Evolutionary conservation across 345 rosid genomes (phyloP).

Genomic region (Raphanus sativus): DNA sequence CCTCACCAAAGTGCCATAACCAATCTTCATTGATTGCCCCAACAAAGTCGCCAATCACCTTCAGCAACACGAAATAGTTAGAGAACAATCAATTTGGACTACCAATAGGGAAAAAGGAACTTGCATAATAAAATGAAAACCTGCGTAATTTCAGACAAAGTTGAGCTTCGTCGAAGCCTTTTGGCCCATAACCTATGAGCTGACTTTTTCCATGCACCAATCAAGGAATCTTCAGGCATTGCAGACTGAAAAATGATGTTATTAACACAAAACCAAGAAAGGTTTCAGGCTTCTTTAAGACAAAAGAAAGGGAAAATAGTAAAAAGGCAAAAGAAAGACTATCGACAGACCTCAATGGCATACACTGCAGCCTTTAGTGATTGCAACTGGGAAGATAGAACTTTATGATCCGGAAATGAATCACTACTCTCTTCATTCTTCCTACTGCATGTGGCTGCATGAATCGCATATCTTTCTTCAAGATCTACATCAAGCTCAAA

Average conservation of each 20-base stretch:
- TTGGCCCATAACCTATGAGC: conserved; percentile 94
- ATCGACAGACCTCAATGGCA: conserved; percentile 79
- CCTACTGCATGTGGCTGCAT: conserved; percentile 80
- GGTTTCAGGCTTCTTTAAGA: background rate
- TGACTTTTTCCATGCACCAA: conserved; percentile 94
- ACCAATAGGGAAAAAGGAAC: background rate
- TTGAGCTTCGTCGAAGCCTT: conserved; percentile 85
- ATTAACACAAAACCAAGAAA: background rate
- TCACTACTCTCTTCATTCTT: conserved; percentile 44
- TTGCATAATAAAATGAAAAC: conserved; percentile 37
- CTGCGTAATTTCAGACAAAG: conserved; percentile 82
- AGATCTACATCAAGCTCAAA: conserved; percentile 93
- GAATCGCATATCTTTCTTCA: conserved; percentile 89
- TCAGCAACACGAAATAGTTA: conserved; percentile 25
- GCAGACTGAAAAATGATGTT: conserved; percentile 53
- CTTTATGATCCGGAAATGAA: conserved; percentile 59
- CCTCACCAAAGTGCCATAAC: conserved; percentile 50
- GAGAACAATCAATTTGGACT: background rate
- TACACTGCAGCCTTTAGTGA: conserved; percentile 87
- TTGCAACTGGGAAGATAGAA: conserved; percentile 83
- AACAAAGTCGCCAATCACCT: conserved; percentile 92
- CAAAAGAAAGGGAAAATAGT: background rate
- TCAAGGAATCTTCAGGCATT: conserved; percentile 84
- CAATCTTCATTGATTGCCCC: conserved; percentile 79
- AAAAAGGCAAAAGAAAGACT: background rate